These are phyloP conservation scores for Fragaria nilgerrensis DNA, from an alignment of 306 rosid genomes.

Conservation along the genomic window DNA sequence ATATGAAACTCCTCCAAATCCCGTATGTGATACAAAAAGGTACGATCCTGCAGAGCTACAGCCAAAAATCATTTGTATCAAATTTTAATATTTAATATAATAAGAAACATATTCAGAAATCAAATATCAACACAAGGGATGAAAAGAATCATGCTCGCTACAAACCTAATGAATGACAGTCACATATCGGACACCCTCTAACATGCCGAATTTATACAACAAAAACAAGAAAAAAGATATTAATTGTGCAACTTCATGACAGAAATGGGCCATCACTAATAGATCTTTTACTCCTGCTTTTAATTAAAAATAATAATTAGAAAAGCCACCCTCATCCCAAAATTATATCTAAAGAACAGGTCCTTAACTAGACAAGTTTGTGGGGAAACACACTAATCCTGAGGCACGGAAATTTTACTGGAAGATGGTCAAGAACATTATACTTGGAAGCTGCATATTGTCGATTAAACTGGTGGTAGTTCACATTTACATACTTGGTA, in stretches of 20 bases:
- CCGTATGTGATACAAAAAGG: constrained; percentile 88
- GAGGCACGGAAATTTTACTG: neutral
- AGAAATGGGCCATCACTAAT: neutral
- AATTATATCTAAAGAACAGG: neutral
- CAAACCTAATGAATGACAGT: neutral
- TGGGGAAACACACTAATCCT: neutral
- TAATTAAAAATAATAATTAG: neutral
- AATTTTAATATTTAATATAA: constrained; percentile 6
- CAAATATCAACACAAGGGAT: constrained; percentile 10
- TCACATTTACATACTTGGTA: neutral
- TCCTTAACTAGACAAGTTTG: neutral
- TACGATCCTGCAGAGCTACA: constrained; percentile 76
- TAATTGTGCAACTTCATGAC: neutral
- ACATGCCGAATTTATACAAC: neutral
- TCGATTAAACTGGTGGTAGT: neutral
- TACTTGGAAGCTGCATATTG: neutral
- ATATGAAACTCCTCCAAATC: constrained; percentile 89
- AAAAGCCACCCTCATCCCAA: neutral
- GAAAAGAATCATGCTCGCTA: neutral
- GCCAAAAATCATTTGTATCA: constrained; percentile 17
- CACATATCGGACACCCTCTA: too few relatives aligned
- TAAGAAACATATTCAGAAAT: constrained; percentile 7
- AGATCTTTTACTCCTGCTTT: neutral
- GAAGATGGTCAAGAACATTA: constrained; percentile 5
- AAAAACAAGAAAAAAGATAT: neutral